phyloP scores from a whole-genome alignment of 306 rosid genomes.

The Prinsepia uniflora region DNA sequence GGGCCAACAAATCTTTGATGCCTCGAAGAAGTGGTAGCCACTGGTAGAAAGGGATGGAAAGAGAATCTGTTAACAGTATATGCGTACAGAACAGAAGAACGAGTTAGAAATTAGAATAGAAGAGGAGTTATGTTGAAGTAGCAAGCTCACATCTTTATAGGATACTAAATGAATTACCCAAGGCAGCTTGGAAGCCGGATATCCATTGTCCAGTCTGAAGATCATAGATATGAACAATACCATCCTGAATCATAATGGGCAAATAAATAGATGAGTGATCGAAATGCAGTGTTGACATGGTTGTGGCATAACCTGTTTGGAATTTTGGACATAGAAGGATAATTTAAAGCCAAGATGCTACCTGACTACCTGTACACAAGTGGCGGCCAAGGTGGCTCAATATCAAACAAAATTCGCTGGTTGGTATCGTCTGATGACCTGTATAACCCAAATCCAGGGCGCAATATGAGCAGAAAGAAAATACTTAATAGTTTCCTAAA shows the following conservation, averaged over 20 bases:
- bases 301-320: constrained; percentile 14
- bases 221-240: constrained; percentile 79
- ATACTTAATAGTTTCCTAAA: neutral
- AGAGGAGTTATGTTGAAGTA: neutral
- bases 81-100: constrained; percentile 32
- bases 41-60: constrained; percentile 87
- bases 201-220: constrained; percentile 96
- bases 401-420: constrained; percentile 86
- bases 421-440: constrained; percentile 84
- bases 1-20: too few relatives aligned
- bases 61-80: constrained; percentile 84
- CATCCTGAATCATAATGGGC: constrained; percentile 55
- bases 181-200: constrained; percentile 79
- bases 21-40: constrained; percentile 80
- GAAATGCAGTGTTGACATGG: constrained; percentile 8
- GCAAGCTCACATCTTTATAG: constrained; percentile 2
- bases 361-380: too few relatives aligned
- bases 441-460: constrained; percentile 58
- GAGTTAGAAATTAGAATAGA: constrained; percentile 13
- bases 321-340: constrained; percentile 6
- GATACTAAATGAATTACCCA: constrained; percentile 47
- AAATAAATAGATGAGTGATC: neutral
- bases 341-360: constrained; percentile 16
- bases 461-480: neutral
- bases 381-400: constrained; percentile 78